Base-by-base conservation (phyloP, 345 rosid genomes). In the Geranium brycei region DNA sequence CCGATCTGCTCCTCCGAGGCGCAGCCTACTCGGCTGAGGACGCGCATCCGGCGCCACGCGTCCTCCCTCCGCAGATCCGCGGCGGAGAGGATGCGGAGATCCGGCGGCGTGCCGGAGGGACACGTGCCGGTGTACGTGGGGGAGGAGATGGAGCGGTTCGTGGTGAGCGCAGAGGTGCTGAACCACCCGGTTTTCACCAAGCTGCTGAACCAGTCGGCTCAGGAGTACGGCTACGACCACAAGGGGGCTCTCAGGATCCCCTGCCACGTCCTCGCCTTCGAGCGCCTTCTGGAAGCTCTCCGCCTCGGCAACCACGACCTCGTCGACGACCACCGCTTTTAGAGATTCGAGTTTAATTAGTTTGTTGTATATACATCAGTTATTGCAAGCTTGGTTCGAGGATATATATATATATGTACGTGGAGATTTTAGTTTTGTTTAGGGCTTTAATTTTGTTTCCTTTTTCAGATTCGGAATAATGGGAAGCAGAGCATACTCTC, bases 161-260 rank as follows among this genome's bases (percentile, higher is more conserved):
- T 82, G 1, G 91, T 95, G 17, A 80, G 79, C 73, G 95, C 99
- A 0, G 95, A 87, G 86, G 71, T 93, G 28, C 82, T 93, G 17
- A 88, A 85, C 81, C 99, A 90, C 15, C 99, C 99, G 61, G 78
- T 84, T 17, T 86, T 93, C 66, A 70, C 83, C 59, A 84, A 80
- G 1, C 77, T 93, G 58, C 82, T 93, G 56, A 83, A 90, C 72
- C 74, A 79, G 68, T 90, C 99, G 17, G 99, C 97, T 38, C 91
- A 90, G 35, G 95, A 88, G 76, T 93, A 90, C 60, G 99, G 99
- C 0, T 95, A 88, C 81, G 93, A 88, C 59, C 99, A 95, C 53
- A 81, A 83, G 64, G 99, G 99, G 35, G 99, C 83, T 11, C 77
- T 95, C 2, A 82, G 82, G 57, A 95, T 95, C 73, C 99, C 97